phyloP scores from a whole-genome alignment of 352 stramenopile species.

The Globisporangium megalacanthum region DNA sequence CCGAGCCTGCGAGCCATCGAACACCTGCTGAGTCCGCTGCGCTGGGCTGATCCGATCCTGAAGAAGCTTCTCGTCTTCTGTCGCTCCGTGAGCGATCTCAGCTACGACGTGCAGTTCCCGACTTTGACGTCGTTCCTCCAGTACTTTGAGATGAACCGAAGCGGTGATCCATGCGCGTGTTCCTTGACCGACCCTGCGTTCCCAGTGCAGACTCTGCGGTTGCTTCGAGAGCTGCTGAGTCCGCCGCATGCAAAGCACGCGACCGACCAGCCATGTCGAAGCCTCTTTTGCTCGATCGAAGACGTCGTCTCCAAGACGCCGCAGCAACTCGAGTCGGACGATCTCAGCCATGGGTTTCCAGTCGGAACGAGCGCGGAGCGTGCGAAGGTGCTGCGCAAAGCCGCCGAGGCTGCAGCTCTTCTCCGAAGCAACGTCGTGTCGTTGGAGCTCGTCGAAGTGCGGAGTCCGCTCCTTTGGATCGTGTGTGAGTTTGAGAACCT shows the following conservation, averaged over 20 bases:
- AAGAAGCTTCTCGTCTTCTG: slow-evolving; percentile 33
- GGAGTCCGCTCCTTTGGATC: slow-evolving; percentile 25
- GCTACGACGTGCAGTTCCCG: slow-evolving; percentile 30
- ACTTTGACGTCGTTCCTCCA: slow-evolving; percentile 18
- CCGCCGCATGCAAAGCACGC: slow-evolving; percentile 34
- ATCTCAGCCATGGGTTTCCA: slow-evolving; percentile 35
- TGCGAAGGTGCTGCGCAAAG: slow-evolving; percentile 17
- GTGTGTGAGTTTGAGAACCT: slow-evolving; percentile 53
- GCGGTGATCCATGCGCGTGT: neutral
- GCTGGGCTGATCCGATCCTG: slow-evolving; percentile 23
- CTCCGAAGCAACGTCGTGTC: slow-evolving; percentile 25
- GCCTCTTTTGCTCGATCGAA: slow-evolving; percentile 54
- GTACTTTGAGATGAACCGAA: neutral
- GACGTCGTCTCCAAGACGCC: slow-evolving; percentile 41
- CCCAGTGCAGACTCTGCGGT: slow-evolving; percentile 24
- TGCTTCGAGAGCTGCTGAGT: slow-evolving; percentile 24
- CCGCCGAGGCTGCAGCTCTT: slow-evolving; percentile 17
- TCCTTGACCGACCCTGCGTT: slow-evolving; percentile 22
- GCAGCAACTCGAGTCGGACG: slow-evolving; percentile 53
- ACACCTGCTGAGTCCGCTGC: slow-evolving; percentile 25
- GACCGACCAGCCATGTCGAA: slow-evolving; percentile 38
- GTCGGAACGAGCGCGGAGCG: slow-evolving; percentile 29
- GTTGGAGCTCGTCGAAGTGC: slow-evolving; percentile 40
- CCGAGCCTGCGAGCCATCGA: slow-evolving; percentile 18
- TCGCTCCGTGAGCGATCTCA: slow-evolving; percentile 31